A percentile compares a stretch with the other conserved stretches of the same genome.
These are phyloP conservation scores for Oryza nivara DNA, from an alignment of 176 grass and related monocot species.

Conservation along the genomic window DNA sequence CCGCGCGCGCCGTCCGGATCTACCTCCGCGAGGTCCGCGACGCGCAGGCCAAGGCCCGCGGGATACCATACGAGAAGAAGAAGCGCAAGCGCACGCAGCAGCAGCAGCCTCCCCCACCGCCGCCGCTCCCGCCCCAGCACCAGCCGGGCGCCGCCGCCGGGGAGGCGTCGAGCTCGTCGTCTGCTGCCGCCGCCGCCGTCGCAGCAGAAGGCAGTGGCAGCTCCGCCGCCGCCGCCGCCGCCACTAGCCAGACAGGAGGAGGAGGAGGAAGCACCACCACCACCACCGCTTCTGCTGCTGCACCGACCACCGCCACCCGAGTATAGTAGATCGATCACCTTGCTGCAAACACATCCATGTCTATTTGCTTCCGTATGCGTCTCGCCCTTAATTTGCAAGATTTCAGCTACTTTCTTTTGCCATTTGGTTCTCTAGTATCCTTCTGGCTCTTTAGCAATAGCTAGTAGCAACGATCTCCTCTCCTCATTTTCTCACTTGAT, in stretches of 20 bases:
- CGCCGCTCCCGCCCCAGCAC: not conserved
- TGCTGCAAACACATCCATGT: slow-evolving; percentile 22
- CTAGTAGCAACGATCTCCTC: not conserved
- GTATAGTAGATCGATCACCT: slow-evolving; percentile 52
- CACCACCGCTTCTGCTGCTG: not conserved
- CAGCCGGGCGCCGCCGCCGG: not conserved
- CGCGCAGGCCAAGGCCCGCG: slow-evolving; percentile 87
- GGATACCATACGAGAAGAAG: slow-evolving; percentile 98
- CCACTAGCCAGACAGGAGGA: slow-evolving; percentile 23
- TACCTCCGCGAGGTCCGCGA: slow-evolving; percentile 98
- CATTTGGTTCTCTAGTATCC: slow-evolving; percentile 35
- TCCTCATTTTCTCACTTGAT: slow-evolving; percentile 14
- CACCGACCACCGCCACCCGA: slow-evolving; percentile 42
- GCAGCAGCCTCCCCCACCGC: not conserved
- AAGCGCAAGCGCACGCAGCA: slow-evolving; percentile 76
- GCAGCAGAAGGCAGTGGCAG: slow-evolving; percentile 36
- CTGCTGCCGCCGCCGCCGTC: slow-evolving; percentile 24
- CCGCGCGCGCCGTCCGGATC: slow-evolving; percentile 88
- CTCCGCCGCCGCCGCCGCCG: not conserved
- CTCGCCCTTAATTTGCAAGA: slow-evolving; percentile 44
- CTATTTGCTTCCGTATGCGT: slow-evolving; percentile 53
- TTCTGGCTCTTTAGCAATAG: slow-evolving; percentile 1
- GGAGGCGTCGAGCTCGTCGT: slow-evolving; percentile 41
- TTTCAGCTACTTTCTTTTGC: slow-evolving; percentile 42
- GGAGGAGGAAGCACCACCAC: not conserved